Base-by-base conservation (phyloP, 345 rosid species). In the Abelmoschus esculentus region DNA sequence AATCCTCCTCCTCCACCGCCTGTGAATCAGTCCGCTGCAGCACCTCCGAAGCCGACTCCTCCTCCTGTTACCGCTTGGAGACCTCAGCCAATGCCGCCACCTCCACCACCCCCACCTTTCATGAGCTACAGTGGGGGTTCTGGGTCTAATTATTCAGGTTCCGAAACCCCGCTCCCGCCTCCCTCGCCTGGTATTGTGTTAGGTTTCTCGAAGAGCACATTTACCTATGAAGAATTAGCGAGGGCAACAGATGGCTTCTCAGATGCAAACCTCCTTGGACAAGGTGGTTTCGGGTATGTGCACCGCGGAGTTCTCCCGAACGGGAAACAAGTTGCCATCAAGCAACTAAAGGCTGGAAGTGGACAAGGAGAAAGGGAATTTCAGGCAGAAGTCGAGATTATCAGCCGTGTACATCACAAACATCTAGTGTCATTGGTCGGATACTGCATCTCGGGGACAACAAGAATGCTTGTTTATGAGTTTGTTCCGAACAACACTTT, bases 251-350 rank as follows among this genome's bases (percentile, higher is more conserved):
- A 73, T 61, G 80, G 77, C 29, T 84, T 84, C 75, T 79, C 81
- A 0, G 72, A 78, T 7, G 75, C 84, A 15, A 84, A 84, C 58
- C 78, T 79, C 11, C 80, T 84, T 5, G 83, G 87, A 19, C 80
- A 81, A 71, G 87, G 87, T 36, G 87, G 87, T 54, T 81, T 79
- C 58, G 85, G 85, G 53, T 75, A 79, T 53, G 87, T 80, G 49
- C 80, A 81, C 57, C 74, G 65, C 0, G 87, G 87, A 61, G 65
- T 77, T 46, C 80, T 84, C 38, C 79, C 82, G 0, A 74, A 77
- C 7, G 82, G 83, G 17, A 75, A 77, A 60, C 83, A 77, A 52
- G 75, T 84, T 17, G 87, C 87, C 0, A 70, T 84, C 22, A 84
- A 84, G 80, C 85, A 73, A 54, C 78, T 84, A 57, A 84, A 77